Percentiles rank a stretch among this genome's conserved stretches.
These are phyloP conservation scores for Saposhnikovia divaricata DNA, from an alignment of 129 eudicot genomes.

Conservation along the genomic window DNA sequence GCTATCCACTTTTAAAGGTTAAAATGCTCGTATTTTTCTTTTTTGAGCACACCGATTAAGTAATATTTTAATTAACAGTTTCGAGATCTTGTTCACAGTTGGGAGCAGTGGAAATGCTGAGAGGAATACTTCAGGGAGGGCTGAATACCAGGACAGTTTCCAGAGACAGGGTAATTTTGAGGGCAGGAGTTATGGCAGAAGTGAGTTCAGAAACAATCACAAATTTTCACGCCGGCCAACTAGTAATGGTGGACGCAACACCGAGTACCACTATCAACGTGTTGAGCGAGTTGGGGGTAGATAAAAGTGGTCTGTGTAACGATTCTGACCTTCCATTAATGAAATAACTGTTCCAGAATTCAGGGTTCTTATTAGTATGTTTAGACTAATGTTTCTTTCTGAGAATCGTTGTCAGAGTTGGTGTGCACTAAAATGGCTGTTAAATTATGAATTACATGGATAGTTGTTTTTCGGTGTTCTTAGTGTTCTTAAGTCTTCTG, in stretches of 20 bases:
- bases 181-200: constrained; percentile 58
- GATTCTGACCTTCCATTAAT: neutral
- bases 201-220: constrained; percentile 41
- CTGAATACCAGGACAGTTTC: constrained; percentile 27
- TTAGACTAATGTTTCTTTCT: neutral
- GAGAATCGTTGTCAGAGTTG: too few relatives aligned
- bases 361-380: neutral
- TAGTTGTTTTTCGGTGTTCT: neutral
- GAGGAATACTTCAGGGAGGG: constrained; percentile 54
- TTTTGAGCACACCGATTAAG: neutral
- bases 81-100: constrained; percentile 21
- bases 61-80: neutral
- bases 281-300: constrained; percentile 40
- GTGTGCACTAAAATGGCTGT: neutral
- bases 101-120: constrained; percentile 46
- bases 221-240: constrained; percentile 27
- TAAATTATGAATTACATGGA: neutral
- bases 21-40: neutral
- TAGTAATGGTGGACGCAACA: constrained; percentile 21
- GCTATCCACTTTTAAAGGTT: constrained; percentile 66
- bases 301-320: constrained; percentile 20
- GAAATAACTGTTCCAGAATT: neutral
- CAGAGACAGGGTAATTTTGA: constrained; percentile 51
- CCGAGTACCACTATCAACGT: constrained; percentile 36
- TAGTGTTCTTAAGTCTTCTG: neutral